These are phyloP conservation scores for Phytophthora ramorum DNA, from an alignment of 352 stramenopile species.

Conservation along the genomic window DNA sequence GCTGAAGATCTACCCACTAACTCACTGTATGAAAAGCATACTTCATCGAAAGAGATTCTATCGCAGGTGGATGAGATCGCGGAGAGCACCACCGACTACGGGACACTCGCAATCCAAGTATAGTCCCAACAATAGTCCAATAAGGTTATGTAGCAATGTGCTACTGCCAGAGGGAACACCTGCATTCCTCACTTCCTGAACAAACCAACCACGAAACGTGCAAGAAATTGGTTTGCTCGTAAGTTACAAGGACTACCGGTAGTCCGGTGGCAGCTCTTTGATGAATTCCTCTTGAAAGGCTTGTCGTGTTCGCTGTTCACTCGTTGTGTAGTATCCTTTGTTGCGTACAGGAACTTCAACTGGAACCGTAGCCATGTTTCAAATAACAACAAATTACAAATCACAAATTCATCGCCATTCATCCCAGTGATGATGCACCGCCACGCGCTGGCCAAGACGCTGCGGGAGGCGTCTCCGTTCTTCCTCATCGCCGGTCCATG, in stretches of 20 bases:
- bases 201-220: no score
- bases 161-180: no score
- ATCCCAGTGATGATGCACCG: constrained; percentile 46
- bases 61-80: constrained; percentile 3
- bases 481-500: constrained; percentile 88
- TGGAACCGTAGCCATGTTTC: constrained; percentile 22
- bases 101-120: constrained; percentile 23
- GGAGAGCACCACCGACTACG: constrained; percentile 25
- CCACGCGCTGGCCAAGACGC: constrained; percentile 50
- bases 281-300: no score
- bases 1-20: background rate
- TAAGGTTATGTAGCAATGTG: background rate
- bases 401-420: constrained; percentile 8
- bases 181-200: no score
- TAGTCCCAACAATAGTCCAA: constrained; percentile 20
- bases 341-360: no score
- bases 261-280: no score
- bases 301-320: no score
- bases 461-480: constrained; percentile 74
- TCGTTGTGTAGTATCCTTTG: no score
- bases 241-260: no score
- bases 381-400: constrained; percentile 28
- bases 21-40: constrained; percentile 15
- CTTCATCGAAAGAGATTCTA: background rate
- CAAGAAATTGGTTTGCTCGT: no score